phyloP scores from a whole-genome alignment of 1,139 yeast species.

The Debaryomyces sp. region DNA sequence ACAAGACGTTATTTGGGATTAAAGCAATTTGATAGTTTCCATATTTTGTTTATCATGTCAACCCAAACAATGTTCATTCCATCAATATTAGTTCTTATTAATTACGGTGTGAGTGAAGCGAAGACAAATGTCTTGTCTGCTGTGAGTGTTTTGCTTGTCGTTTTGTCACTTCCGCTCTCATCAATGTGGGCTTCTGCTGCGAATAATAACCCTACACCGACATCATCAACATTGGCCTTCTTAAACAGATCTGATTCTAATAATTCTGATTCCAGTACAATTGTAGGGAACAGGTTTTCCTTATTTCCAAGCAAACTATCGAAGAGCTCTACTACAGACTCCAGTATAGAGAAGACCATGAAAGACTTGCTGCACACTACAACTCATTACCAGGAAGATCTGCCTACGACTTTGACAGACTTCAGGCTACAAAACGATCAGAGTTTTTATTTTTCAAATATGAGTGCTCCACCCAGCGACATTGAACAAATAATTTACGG shows the following conservation, averaged over 20 bases:
- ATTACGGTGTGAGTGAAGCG: constrained; percentile 31
- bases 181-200: constrained; percentile 85
- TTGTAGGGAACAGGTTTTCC: constrained; percentile 16
- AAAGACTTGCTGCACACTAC: constrained; percentile 6
- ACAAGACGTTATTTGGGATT: constrained; percentile 77
- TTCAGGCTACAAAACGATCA: background rate
- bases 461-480: constrained; percentile 3
- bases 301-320: constrained; percentile 23
- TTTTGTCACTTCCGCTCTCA: constrained; percentile 75
- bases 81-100: constrained; percentile 61
- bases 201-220: constrained; percentile 37
- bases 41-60: constrained; percentile 76
- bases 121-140: constrained; percentile 22
- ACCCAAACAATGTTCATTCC: constrained; percentile 85
- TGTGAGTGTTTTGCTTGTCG: constrained; percentile 37
- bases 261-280: constrained; percentile 16
- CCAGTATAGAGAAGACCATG: constrained; percentile 12
- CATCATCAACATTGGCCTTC: constrained; percentile 12
- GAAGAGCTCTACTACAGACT: constrained; percentile 12
- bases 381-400: background rate
- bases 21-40: constrained; percentile 79
- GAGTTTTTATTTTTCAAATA: constrained; percentile 1
- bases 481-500: constrained; percentile 7
- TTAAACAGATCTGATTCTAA: constrained; percentile 10
- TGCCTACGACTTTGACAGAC: constrained; percentile 10